phyloP scores from a whole-genome alignment of 495 filamentous ascomycete genomes.

The Aspergillus nanangensis region DNA sequence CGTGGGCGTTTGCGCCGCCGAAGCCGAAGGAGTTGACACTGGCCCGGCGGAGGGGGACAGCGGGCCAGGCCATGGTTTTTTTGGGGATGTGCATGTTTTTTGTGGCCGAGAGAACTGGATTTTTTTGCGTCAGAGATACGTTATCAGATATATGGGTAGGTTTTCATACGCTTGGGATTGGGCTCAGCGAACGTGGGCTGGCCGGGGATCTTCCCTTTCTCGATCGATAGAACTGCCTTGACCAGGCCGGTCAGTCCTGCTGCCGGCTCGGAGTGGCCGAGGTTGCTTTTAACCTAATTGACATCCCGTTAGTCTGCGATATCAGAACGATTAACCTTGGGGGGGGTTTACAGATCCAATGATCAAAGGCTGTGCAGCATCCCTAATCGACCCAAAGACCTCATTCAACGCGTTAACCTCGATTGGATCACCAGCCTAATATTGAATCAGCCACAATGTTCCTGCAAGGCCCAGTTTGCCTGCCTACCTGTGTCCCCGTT shows the following conservation, averaged over 20 bases:
- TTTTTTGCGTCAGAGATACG: not conserved
- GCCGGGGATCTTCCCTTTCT: conserved; percentile 17
- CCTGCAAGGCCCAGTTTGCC: too few species aligned
- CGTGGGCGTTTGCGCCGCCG: conserved; percentile 20
- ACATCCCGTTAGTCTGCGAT: not conserved
- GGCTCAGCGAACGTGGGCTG: conserved; percentile 12
- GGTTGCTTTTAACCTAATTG: not conserved
- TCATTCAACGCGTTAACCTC: not conserved
- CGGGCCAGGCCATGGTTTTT: conserved; percentile 8
- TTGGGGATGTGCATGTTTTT: conserved; percentile 3
- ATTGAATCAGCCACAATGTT: too few species aligned
- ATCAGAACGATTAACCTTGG: not conserved
- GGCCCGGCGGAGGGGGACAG: conserved; percentile 2
- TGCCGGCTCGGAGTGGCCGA: conserved; percentile 22
- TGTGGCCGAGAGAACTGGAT: not conserved
- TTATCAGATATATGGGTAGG: not conserved
- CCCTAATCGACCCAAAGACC: not conserved
- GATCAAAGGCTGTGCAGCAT: not conserved
- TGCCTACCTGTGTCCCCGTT: too few species aligned
- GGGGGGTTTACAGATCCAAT: not conserved
- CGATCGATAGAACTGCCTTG: conserved; percentile 19
- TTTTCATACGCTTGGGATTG: conserved; percentile 18
- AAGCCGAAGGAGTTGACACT: conserved; percentile 15
- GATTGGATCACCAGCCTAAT: not conserved
- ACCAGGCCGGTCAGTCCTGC: conserved; percentile 18